A percentile compares a stretch with the other conserved stretches of the same genome.
Conservation (phyloP, 345 rosid species). For the Salix udensis region DNA sequence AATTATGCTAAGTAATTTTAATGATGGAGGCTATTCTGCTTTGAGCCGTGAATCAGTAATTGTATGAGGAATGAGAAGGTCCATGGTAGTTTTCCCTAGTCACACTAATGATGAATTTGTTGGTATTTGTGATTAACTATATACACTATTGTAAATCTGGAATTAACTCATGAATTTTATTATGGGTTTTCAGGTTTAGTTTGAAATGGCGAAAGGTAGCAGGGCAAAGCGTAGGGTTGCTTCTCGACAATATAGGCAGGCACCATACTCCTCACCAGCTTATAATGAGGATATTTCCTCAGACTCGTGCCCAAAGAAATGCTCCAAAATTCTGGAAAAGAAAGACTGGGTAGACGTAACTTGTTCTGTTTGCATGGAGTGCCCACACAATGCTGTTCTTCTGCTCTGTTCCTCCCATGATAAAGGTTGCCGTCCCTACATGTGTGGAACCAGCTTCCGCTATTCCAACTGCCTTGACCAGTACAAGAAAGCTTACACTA, state of each 20-base stretch:
- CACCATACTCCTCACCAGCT: constrained; percentile 49
- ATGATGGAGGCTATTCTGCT: neutral
- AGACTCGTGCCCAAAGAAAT: constrained; percentile 38
- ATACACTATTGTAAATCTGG: neutral
- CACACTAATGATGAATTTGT: neutral
- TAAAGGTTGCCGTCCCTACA: constrained; percentile 95
- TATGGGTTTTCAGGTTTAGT: constrained; percentile 2
- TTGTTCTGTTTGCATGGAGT: constrained; percentile 97
- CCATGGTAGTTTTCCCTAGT: neutral
- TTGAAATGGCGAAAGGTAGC: constrained; percentile 65
- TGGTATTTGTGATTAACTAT: neutral
- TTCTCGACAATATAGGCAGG: constrained; percentile 42
- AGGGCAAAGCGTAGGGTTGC: constrained; percentile 51
- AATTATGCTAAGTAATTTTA: neutral
- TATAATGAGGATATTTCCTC: constrained; percentile 30
- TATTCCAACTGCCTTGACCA: constrained; percentile 94
- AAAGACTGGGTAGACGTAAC: constrained; percentile 82
- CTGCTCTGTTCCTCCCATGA: constrained; percentile 95
- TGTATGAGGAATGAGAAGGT: neutral
- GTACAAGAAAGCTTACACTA: constrained; percentile 80
- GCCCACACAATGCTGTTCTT: constrained; percentile 95
- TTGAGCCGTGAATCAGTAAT: neutral
- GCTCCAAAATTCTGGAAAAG: constrained; percentile 51
- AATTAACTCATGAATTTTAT: neutral
- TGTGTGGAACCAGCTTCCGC: constrained; percentile 97